A percentile compares a stretch with the other conserved stretches of the same genome.
phyloP scores from a whole-genome alignment of 192 early-diverging fungal genomes.

The Coemansia sp. region DNA sequence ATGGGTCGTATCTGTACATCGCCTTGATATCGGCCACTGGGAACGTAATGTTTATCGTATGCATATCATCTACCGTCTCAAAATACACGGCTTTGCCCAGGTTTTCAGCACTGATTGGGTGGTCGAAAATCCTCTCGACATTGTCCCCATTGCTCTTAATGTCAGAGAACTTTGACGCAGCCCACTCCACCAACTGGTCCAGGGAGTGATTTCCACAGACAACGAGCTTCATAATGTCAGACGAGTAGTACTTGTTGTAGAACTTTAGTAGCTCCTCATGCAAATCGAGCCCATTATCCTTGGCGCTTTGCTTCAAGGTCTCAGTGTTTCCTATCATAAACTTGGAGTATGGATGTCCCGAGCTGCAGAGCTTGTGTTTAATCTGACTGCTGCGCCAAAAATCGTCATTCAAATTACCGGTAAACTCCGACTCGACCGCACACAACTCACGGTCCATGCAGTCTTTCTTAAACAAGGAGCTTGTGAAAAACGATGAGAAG shows the following conservation, averaged over 20 bases:
- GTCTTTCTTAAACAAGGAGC: constrained; percentile 76
- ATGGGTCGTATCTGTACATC: constrained; percentile 58
- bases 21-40: constrained; percentile 76
- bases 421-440: constrained; percentile 93
- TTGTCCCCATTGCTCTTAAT: constrained; percentile 75
- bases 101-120: neutral
- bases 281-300: constrained; percentile 65
- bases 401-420: constrained; percentile 72
- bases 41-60: constrained; percentile 72
- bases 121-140: constrained; percentile 21
- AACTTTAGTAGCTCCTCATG: constrained; percentile 81
- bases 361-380: constrained; percentile 27
- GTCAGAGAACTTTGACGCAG: constrained; percentile 74
- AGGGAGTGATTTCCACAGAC: constrained; percentile 80
- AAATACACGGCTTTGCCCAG: constrained; percentile 68
- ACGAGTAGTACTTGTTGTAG: constrained; percentile 83
- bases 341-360: constrained; percentile 73
- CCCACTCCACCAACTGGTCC: constrained; percentile 77
- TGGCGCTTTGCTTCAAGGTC: constrained; percentile 64
- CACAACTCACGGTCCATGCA: constrained; percentile 85
- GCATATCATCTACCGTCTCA: constrained; percentile 74
- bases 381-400: neutral
- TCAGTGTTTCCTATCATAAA: constrained; percentile 86
- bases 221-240: constrained; percentile 93
- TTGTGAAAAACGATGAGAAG: constrained; percentile 85